Percentiles rank a stretch among this genome's conserved stretches.
These are phyloP conservation scores for Candida ipomoeae DNA, from an alignment of 805 yeast genomes.

Conservation along the genomic window DNA sequence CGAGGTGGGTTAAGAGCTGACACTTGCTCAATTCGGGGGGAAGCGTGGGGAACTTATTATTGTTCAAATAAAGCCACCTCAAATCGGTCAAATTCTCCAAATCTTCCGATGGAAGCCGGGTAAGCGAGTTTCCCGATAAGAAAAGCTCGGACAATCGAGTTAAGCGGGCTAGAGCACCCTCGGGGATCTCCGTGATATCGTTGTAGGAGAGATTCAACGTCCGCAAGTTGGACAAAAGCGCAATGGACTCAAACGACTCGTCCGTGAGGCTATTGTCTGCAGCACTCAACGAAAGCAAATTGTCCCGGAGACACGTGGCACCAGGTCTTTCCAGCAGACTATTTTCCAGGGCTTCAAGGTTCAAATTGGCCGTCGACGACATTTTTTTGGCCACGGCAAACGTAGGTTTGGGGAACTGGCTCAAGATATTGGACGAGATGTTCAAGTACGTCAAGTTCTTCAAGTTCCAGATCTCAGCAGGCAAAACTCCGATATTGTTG, in stretches of 20 bases:
- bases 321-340: background rate
- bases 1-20: constrained; percentile 61
- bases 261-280: constrained; percentile 85
- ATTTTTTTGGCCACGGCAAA: constrained; percentile 29
- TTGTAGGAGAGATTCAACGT: constrained; percentile 78
- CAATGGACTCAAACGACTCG: constrained; percentile 65
- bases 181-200: constrained; percentile 75
- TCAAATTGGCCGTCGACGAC: constrained; percentile 22
- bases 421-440: constrained; percentile 68
- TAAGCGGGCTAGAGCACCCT: constrained; percentile 60
- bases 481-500: constrained; percentile 70
- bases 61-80: constrained; percentile 65
- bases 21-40: constrained; percentile 85
- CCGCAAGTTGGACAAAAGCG: constrained; percentile 54
- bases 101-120: constrained; percentile 82
- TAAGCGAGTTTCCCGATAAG: constrained; percentile 77
- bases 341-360: background rate
- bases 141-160: constrained; percentile 58
- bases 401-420: constrained; percentile 54
- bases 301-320: constrained; percentile 38
- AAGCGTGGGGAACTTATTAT: constrained; percentile 77
- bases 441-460: constrained; percentile 55
- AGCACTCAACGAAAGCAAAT: constrained; percentile 54
- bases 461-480: constrained; percentile 64
- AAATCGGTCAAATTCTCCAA: constrained; percentile 59